Conservation (phyloP, 2,329 filamentous ascomycete genomes). For the Thermoascus crustaceus region DNA sequence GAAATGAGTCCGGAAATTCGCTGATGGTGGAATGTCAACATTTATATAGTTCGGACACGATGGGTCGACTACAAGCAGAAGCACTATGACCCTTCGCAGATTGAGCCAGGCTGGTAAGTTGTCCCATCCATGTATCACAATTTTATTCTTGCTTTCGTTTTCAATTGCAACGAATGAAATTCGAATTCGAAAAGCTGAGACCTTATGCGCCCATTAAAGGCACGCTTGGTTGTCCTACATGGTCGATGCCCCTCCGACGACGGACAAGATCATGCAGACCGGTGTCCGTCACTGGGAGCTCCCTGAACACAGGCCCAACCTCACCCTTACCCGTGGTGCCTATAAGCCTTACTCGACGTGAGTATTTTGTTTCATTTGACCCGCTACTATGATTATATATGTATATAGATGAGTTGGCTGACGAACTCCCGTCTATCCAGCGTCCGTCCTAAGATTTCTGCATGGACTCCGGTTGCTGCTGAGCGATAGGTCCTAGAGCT, state of each 20-base stretch:
- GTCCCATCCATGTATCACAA: no score
- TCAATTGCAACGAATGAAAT: neutral
- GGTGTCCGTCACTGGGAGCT: slow-evolving; percentile 68
- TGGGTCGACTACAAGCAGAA: slow-evolving; percentile 96
- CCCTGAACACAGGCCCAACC: slow-evolving; percentile 62
- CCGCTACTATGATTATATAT: no score
- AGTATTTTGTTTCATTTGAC: slow-evolving; percentile 33
- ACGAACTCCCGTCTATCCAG: slow-evolving; percentile 15
- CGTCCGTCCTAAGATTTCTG: slow-evolving; percentile 25
- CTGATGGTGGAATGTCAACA: slow-evolving; percentile 10
- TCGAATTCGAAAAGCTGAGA: neutral
- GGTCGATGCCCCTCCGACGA: slow-evolving; percentile 74
- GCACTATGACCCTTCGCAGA: slow-evolving; percentile 57
- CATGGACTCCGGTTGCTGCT: slow-evolving; percentile 29
- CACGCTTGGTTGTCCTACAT: slow-evolving; percentile 95
- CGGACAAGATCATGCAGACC: slow-evolving; percentile 64
- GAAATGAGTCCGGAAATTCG: slow-evolving; percentile 6
- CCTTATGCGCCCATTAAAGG: slow-evolving; percentile 38
- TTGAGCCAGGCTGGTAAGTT: slow-evolving; percentile 77
- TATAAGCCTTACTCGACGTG: slow-evolving; percentile 96
- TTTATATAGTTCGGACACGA: slow-evolving; percentile 67
- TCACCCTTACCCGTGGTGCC: slow-evolving; percentile 66
- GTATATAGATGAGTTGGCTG: no score
- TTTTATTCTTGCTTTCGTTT: no score
- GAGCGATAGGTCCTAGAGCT: slow-evolving; percentile 21